Conservation (phyloP, 1,284 basidiomycete species). For the Cerrena zonata region DNA sequence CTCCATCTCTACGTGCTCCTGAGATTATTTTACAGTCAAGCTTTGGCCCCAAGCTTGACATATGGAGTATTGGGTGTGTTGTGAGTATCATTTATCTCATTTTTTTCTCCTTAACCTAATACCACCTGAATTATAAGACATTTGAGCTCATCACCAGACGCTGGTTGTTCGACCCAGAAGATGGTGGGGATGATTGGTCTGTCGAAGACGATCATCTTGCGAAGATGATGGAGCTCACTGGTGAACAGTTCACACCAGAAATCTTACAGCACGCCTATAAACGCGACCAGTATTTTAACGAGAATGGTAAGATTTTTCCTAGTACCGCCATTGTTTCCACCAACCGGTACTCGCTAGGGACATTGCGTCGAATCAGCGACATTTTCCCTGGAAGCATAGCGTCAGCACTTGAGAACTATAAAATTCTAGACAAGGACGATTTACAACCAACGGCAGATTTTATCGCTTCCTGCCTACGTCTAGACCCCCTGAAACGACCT, state of each 20-base stretch:
- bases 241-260: constrained; percentile 8
- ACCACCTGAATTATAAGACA: constrained; percentile 10
- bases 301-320: constrained; percentile 11
- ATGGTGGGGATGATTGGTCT: constrained; percentile 11
- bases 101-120: not conserved
- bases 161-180: constrained; percentile 18
- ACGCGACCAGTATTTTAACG: constrained; percentile 12
- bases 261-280: constrained; percentile 11
- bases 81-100: constrained; percentile 7
- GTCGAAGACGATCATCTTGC: constrained; percentile 17
- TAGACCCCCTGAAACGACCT: constrained; percentile 12
- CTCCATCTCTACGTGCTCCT: constrained; percentile 14
- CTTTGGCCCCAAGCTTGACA: constrained; percentile 16
- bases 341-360: constrained; percentile 5
- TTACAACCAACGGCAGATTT: constrained; percentile 12
- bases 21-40: constrained; percentile 14
- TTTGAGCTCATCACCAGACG: constrained; percentile 18
- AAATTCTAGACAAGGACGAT: constrained; percentile 11
- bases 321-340: not conserved
- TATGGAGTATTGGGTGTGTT: constrained; percentile 19
- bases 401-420: constrained; percentile 10
- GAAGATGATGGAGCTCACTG: constrained; percentile 19
- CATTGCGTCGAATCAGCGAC: constrained; percentile 9
- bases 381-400: constrained; percentile 10
- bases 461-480: constrained; percentile 13